Evolutionary conservation across 2,329 filamentous ascomycete genomes (phyloP).

Genomic region (Ascochyta viciae-villosae): DNA sequence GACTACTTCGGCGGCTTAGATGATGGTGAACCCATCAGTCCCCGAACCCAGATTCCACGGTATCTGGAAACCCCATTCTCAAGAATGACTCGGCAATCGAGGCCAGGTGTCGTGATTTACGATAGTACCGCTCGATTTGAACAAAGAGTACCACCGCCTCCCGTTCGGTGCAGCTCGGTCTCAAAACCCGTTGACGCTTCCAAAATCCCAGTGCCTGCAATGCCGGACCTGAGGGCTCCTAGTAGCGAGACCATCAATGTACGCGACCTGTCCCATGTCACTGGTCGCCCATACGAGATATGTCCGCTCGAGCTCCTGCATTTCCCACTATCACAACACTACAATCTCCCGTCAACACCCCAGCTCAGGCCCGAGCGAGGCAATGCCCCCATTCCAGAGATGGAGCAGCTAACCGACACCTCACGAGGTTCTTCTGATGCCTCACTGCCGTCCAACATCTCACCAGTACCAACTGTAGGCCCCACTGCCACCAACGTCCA

Average conservation of each 20-base stretch:
- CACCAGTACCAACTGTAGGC: background rate
- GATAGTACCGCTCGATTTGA: background rate
- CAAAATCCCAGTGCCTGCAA: background rate
- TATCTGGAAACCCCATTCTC: too few relatives aligned
- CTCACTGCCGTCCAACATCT: background rate
- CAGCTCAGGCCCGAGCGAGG: conserved; percentile 1
- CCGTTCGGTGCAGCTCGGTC: background rate
- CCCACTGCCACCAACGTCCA: background rate
- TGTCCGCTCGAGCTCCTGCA: background rate
- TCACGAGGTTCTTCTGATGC: background rate
- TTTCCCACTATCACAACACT: background rate
- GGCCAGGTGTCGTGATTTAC: background rate
- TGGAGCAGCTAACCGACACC: background rate
- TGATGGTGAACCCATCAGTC: background rate
- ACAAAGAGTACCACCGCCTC: background rate
- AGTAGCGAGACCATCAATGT: background rate
- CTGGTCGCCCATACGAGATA: background rate
- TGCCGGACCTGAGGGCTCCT: background rate
- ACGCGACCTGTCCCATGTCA: background rate
- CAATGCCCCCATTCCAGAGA: background rate
- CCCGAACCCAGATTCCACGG: background rate
- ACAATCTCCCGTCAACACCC: background rate
- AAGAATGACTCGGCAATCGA: background rate
- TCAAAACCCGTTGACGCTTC: background rate
- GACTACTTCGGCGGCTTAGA: too few relatives aligned